These are phyloP conservation scores for Anthracocystis panici-leucophaei DNA, from an alignment of 1,284 basidiomycete species.

Conservation along the genomic window DNA sequence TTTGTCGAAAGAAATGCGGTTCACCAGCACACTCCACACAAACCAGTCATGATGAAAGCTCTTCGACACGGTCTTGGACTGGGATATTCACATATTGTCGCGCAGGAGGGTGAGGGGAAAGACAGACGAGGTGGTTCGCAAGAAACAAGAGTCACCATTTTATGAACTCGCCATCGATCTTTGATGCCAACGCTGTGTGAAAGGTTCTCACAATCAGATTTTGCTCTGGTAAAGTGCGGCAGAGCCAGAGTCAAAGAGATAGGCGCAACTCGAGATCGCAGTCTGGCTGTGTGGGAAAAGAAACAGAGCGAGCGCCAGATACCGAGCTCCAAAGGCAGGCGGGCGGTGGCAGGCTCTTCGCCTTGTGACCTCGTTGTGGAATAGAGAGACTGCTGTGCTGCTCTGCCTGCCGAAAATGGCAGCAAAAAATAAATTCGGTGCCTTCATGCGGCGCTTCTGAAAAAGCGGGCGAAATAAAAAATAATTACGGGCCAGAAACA, in stretches of 20 bases:
- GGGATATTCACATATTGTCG: too few relatives aligned
- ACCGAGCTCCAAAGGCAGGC: constrained; percentile 1
- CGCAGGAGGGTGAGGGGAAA: too few relatives aligned
- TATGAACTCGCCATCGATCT: too few relatives aligned
- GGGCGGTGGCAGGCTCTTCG: not conserved
- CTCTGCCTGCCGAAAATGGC: not conserved
- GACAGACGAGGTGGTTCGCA: too few relatives aligned
- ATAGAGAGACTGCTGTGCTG: constrained; percentile 1
- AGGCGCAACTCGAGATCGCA: constrained; percentile 8
- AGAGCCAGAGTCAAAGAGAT: not conserved
- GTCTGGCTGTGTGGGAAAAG: not conserved
- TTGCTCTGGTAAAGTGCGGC: not conserved
- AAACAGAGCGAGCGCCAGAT: not conserved
- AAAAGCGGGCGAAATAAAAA: constrained; percentile 17
- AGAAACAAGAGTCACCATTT: too few relatives aligned
- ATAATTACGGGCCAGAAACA: constrained; percentile 6
- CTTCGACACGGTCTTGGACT: too few relatives aligned
- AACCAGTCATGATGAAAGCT: not conserved
- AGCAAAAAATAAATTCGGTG: constrained; percentile 24
- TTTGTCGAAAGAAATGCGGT: not conserved
- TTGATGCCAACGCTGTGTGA: not conserved
- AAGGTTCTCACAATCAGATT: not conserved
- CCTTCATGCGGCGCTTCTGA: not conserved
- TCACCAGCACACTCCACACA: constrained; percentile 10
- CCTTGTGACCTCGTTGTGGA: not conserved